Evolutionary conservation across 2,329 filamentous ascomycete species (phyloP).

Genomic region (Zymoseptoria pseudotritici): DNA sequence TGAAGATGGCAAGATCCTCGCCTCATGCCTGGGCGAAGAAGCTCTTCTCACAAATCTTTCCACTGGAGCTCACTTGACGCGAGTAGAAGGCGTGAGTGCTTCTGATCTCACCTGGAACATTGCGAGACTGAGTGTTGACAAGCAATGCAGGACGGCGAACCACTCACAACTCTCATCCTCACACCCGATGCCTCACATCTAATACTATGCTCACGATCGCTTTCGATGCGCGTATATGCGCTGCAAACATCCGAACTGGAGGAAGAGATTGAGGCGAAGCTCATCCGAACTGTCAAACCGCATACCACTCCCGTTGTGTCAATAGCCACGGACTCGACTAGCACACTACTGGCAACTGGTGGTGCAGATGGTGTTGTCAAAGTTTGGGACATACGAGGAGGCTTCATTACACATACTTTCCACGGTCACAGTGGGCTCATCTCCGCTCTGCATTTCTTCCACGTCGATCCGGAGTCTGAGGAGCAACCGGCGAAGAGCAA

Average conservation of each 20-base stretch:
- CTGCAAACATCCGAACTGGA: conserved; percentile 54
- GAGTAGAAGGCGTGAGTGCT: conserved; percentile 71
- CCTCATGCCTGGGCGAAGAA: conserved; percentile 87
- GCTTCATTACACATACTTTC: conserved; percentile 91
- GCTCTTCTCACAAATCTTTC: conserved; percentile 77
- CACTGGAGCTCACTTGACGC: conserved; percentile 72
- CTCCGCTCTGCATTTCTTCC: conserved; percentile 87
- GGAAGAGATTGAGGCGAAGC: conserved; percentile 54
- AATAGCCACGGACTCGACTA: conserved; percentile 74
- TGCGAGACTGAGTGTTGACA: conserved; percentile 34
- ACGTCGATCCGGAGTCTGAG: conserved; percentile 35
- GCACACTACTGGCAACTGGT: conserved; percentile 84
- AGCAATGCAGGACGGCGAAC: conserved; percentile 49
- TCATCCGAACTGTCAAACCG: conserved; percentile 76
- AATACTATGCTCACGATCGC: conserved; percentile 85
- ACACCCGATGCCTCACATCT: conserved; percentile 84
- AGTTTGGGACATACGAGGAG: conserved; percentile 88
- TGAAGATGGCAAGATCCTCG: conserved; percentile 71
- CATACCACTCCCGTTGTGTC: conserved; percentile 86
- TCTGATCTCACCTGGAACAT: conserved; percentile 1
- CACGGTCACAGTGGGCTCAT: conserved; percentile 86
- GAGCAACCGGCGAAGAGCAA: conserved; percentile 23
- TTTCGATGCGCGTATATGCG: conserved; percentile 87
- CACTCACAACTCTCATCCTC: conserved; percentile 70
- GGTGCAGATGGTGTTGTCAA: conserved; percentile 91